A percentile compares a stretch with the other conserved stretches of the same genome.
phyloP scores from a whole-genome alignment of 805 yeast species.

The Kodamaea hsintzibuensis region DNA sequence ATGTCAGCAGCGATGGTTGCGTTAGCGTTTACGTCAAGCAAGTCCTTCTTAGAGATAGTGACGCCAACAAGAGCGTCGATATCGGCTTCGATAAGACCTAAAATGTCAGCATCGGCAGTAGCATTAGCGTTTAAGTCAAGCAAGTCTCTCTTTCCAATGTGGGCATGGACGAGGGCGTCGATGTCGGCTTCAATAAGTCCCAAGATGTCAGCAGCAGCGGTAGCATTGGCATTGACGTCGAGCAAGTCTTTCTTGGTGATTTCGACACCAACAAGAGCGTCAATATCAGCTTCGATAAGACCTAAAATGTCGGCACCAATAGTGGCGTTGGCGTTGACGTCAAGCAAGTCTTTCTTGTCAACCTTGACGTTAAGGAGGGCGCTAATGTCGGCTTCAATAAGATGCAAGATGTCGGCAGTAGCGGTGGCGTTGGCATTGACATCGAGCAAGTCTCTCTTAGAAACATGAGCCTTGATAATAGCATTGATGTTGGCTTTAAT shows the following conservation, averaged over 20 bases:
- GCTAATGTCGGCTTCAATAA: background rate
- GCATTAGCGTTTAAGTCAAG: background rate
- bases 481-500: constrained; percentile 1
- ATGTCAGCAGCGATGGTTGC: constrained; percentile 1
- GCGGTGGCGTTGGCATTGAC: background rate
- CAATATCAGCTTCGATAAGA: background rate
- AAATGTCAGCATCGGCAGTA: background rate
- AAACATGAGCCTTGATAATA: background rate
- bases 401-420: constrained; percentile 2
- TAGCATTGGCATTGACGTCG: constrained; percentile 3
- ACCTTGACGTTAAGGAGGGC: background rate
- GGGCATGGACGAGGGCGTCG: background rate
- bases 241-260: constrained; percentile 5
- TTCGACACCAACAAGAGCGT: background rate
- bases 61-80: constrained; percentile 1
- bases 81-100: background rate
- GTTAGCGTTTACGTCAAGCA: constrained; percentile 1
- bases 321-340: constrained; percentile 1
- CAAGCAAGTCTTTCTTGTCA: constrained; percentile 4
- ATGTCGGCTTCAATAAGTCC: constrained; percentile 3
- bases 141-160: constrained; percentile 7
- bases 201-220: constrained; percentile 4
- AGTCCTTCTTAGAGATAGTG: constrained; percentile 2
- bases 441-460: constrained; percentile 1
- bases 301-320: constrained; percentile 1